phyloP scores from a whole-genome alignment of 2,329 filamentous ascomycete species.

The Trichoderma citrinoviride region DNA sequence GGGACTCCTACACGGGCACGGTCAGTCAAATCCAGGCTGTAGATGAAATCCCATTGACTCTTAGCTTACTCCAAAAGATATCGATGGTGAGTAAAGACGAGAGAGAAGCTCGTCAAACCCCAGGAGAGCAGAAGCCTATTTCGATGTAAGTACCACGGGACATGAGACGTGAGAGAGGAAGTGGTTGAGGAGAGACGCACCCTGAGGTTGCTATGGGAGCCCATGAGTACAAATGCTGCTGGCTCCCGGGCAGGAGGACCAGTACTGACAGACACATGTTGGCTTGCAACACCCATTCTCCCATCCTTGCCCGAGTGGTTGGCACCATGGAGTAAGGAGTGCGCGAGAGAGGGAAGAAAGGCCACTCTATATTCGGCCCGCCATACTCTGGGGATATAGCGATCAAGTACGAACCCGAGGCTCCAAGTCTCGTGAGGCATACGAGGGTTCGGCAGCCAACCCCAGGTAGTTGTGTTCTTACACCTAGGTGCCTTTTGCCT shows the following conservation, averaged over 20 bases:
- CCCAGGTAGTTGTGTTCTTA: no score
- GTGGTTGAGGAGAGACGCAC: not conserved
- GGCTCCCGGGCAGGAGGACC: constrained; percentile 3
- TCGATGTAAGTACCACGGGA: not conserved
- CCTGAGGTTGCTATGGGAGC: not conserved
- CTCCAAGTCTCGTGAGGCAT: no score
- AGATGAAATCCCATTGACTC: not conserved
- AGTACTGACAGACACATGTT: not conserved
- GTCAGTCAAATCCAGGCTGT: not conserved
- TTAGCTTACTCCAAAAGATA: not conserved
- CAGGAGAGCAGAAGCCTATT: constrained; percentile 1
- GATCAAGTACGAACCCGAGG: no score
- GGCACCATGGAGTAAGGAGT: not conserved
- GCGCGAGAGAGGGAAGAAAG: not conserved
- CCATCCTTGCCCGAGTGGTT: not conserved
- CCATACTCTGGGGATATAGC: no score
- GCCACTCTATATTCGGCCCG: not conserved
- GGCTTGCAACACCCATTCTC: not conserved
- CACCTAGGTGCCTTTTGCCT: no score
- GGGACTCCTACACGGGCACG: not conserved
- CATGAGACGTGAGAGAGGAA: not conserved
- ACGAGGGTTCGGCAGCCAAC: no score
- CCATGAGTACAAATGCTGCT: not conserved
- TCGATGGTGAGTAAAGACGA: not conserved
- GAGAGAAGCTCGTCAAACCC: not conserved